Conservation (phyloP, 140 eudicot genomes). For the Stevia rebaudiana region DNA sequence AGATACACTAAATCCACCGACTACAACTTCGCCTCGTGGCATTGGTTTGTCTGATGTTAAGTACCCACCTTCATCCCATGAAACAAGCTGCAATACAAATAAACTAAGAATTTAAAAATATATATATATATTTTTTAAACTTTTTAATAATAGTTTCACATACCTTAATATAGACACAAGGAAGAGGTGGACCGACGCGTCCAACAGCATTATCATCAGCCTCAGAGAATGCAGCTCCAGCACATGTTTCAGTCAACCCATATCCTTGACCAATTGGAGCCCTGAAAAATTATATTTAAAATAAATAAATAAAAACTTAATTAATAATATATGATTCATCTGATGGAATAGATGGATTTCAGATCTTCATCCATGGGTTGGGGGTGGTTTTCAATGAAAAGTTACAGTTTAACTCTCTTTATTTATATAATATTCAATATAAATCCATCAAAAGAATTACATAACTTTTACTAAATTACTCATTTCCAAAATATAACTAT, state of each 20-base stretch:
- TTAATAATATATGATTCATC: background rate
- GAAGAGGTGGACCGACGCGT: constrained; percentile 97
- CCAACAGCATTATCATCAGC: constrained; percentile 74
- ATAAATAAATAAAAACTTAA: background rate
- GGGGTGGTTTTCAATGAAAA: background rate
- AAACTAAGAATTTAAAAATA: background rate
- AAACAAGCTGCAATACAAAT: constrained; percentile 64
- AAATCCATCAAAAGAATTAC: background rate
- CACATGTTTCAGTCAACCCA: constrained; percentile 92
- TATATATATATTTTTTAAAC: background rate
- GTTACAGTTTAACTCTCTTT: background rate
- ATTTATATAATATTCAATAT: background rate
- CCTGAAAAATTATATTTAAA: constrained; percentile 27
- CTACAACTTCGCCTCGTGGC: constrained; percentile 90
- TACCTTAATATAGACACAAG: constrained; percentile 84
- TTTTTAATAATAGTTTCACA: background rate
- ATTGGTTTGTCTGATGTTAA: constrained; percentile 67
- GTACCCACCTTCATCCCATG: constrained; percentile 97
- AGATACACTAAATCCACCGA: constrained; percentile 76
- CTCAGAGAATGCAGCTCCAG: constrained; percentile 92
- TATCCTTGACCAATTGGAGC: constrained; percentile 98
- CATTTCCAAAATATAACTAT: background rate
- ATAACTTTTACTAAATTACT: background rate
- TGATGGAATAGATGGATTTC: background rate
- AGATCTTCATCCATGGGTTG: background rate